Base-by-base conservation (phyloP, 257 asterid species). In the Scutellaria baicalensis region DNA sequence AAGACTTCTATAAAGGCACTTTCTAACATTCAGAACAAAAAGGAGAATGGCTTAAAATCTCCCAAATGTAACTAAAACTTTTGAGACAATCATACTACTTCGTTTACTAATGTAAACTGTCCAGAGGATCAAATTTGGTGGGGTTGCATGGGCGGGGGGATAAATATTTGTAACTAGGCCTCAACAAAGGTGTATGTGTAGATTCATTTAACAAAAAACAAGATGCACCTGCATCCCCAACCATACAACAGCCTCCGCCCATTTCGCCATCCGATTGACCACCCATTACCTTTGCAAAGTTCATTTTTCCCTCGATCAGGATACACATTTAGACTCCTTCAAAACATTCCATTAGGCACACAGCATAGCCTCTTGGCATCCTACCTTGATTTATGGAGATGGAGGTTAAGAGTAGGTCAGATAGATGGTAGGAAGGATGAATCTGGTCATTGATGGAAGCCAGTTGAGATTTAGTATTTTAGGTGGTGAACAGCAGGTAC, bases 1-100 rank as follows among this genome's bases (percentile, higher is more conserved):
- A 64, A 61, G 56, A 54, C 64, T 57, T 9, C 14, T 18, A 71
- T 40, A 69, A 68, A 57, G 52, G 65, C 57, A 74, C 69, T 59
- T 80, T 42, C 49, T 11, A 68, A 70, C 16, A 47, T 40, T 10
- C 20, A 43, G 54, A 63, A 64, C 66, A 65, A 65, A 65, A 47
- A 47, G 61, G 39, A 57, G 63, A 62, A 62, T 9, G 31, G 47
- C 8, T 40, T 33, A 23, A 31, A 49, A 58, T 23, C 69, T 74
- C 33, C 59, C 43, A 50, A 20, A 64, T 21, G 33, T 17, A 51
- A 42, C 52, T 33, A 59, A 64, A 63, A 64, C 68, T 66, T 65
- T 27, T 23, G 58, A 39, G 39, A 58, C 36, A 59, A 49, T 56
- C 21, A 17, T 9, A 51, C 58, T 43, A 39, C 49, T 23, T 58